phyloP scores from a whole-genome alignment of 164 flowering plant genomes.

The Litsea cubeba region DNA sequence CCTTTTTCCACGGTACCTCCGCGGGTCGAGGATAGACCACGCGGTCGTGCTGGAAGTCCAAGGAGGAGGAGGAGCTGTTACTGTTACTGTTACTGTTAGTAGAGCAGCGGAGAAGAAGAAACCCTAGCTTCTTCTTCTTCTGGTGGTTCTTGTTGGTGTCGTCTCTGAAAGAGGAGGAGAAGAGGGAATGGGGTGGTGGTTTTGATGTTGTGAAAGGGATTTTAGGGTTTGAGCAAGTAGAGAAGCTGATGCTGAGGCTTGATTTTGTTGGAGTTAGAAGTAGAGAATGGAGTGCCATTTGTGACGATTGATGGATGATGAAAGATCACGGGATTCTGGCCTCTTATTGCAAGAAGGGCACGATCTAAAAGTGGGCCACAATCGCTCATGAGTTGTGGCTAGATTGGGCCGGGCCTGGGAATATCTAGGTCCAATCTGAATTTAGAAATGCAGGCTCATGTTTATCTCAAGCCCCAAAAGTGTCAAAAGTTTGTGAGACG shows the following conservation, averaged over 20 bases:
- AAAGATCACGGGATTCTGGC: not conserved
- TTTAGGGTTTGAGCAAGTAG: conserved; percentile 9
- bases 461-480: too few species aligned
- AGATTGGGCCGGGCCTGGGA: too few species aligned
- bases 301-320: not conserved
- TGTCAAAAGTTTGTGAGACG: too few species aligned
- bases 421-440: too few species aligned
- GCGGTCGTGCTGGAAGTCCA: conserved; percentile 22
- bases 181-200: not conserved
- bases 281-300: not conserved
- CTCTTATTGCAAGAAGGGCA: not conserved
- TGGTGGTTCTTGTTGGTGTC: too few species aligned
- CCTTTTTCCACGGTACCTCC: conserved; percentile 83
- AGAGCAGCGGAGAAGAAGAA: not conserved
- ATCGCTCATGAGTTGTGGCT: too few species aligned
- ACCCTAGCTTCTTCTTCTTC: not conserved
- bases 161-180: not conserved
- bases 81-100: not conserved
- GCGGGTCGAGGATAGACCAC: conserved; percentile 51
- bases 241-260: not conserved
- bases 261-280: not conserved
- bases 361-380: too few species aligned
- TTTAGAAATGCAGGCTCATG: too few species aligned
- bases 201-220: not conserved
- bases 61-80: not conserved